A percentile compares a stretch with the other conserved stretches of the same genome.
phyloP scores from a whole-genome alignment of 1,284 basidiomycete genomes.

The Pascua sp. region DNA sequence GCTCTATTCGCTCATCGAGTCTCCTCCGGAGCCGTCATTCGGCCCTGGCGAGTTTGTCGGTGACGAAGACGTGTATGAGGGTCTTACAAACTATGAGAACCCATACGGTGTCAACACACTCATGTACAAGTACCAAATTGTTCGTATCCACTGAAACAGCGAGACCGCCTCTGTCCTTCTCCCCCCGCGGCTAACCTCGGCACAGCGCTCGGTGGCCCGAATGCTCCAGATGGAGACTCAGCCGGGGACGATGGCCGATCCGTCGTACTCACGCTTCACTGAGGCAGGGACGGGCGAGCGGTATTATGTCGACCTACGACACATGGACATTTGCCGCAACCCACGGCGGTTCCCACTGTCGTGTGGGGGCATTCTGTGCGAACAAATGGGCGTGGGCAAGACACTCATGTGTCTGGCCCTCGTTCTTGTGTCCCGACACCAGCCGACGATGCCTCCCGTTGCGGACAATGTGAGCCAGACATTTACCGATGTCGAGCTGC shows the following conservation, averaged over 20 bases:
- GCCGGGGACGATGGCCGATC: conserved; percentile 33
- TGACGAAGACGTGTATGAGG: conserved; percentile 26
- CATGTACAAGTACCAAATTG: conserved; percentile 41
- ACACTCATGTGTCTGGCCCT: conserved; percentile 49
- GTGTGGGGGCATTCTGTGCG: conserved; percentile 46
- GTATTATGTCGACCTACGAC: conserved; percentile 32
- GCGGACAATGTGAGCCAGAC: conserved; percentile 26
- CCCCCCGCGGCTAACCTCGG: conserved; percentile 13
- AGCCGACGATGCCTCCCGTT: conserved; percentile 27
- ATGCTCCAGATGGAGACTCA: conserved; percentile 42
- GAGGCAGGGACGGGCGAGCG: conserved; percentile 24
- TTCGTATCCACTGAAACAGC: conserved; percentile 14
- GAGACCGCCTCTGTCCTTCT: too few relatives aligned
- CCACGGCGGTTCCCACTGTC: conserved; percentile 37
- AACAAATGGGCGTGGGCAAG: conserved; percentile 52
- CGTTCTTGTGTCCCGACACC: conserved; percentile 40
- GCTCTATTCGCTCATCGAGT: conserved; percentile 32
- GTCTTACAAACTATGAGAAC: conserved; percentile 26
- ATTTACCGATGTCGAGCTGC: conserved; percentile 28
- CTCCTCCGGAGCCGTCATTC: conserved; percentile 24
- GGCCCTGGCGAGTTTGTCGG: conserved; percentile 4
- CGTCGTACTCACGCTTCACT: conserved; percentile 24
- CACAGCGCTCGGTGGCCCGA: conserved; percentile 33
- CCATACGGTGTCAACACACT: conserved; percentile 30
- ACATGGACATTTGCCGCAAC: conserved; percentile 32